Conservation (phyloP, 768 basidiomycete genomes). For the Fibroporia radiculosa region DNA sequence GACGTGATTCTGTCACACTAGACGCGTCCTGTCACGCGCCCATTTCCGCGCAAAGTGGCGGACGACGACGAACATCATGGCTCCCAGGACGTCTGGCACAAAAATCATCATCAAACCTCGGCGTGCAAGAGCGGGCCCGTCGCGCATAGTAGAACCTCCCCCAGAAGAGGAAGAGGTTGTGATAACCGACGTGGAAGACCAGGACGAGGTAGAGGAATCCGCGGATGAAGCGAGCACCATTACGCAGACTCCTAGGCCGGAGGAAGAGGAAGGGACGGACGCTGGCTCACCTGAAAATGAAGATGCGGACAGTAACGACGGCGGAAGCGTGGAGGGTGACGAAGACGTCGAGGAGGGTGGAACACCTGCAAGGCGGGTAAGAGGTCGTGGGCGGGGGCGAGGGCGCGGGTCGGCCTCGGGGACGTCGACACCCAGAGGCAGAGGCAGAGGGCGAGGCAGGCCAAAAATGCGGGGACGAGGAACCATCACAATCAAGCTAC, state of each 20-base stretch:
- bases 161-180: slow-evolving; percentile 17
- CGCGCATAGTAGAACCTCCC: slow-evolving; percentile 3
- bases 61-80: no score
- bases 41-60: no score
- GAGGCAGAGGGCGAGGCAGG: slow-evolving; percentile 24
- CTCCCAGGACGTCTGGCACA: slow-evolving; percentile 8
- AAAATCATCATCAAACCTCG: slow-evolving; percentile 38
- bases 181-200: slow-evolving; percentile 24
- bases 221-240: slow-evolving; percentile 24
- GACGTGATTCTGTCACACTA: no score
- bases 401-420: slow-evolving; percentile 17
- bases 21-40: no score
- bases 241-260: neutral
- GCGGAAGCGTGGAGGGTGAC: slow-evolving; percentile 14
- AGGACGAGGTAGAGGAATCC: slow-evolving; percentile 22
- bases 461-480: slow-evolving; percentile 21
- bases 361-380: slow-evolving; percentile 14
- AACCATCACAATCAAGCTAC: slow-evolving; percentile 19
- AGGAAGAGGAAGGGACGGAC: slow-evolving; percentile 8
- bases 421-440: slow-evolving; percentile 17
- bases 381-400: slow-evolving; percentile 21
- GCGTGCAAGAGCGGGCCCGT: slow-evolving; percentile 18
- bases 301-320: slow-evolving; percentile 27
- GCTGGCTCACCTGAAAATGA: slow-evolving; percentile 12
- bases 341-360: slow-evolving; percentile 12